phyloP scores from a whole-genome alignment of 768 basidiomycete species.

The Gloeopeniophorella convolvens region DNA sequence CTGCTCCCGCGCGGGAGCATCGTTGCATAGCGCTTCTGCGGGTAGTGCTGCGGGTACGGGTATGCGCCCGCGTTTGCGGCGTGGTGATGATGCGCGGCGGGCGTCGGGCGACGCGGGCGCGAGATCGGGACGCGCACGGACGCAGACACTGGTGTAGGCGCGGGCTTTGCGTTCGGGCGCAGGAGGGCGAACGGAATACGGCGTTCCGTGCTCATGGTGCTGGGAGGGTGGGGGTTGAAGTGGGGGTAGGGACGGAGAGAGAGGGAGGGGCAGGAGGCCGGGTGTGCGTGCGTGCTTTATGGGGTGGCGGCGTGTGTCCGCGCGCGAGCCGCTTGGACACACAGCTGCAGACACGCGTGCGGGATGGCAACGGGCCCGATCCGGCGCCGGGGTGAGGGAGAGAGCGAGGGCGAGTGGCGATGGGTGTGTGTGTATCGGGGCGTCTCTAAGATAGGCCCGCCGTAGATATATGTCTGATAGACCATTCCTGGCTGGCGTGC shows the following conservation, averaged over 20 bases:
- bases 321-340: conserved; percentile 8
- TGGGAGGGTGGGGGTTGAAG: neutral
- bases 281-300: conserved; percentile 13
- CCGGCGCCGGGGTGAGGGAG: conserved; percentile 8
- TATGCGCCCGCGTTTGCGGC: neutral
- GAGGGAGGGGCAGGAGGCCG: neutral
- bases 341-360: conserved; percentile 12
- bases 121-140: neutral
- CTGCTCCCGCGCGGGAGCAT: conserved; percentile 13
- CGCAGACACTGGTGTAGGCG: neutral
- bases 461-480: conserved; percentile 3
- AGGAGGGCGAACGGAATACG: conserved; percentile 9
- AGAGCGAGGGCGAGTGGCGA: too few species aligned
- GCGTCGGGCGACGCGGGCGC: conserved; percentile 13
- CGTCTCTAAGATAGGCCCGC: conserved; percentile 9
- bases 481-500: conserved; percentile 10
- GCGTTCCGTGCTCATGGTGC: conserved; percentile 14
- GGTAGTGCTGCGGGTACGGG: neutral
- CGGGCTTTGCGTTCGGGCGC: neutral
- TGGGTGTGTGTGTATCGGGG: too few species aligned
- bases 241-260: neutral
- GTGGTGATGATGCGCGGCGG: neutral
- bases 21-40: conserved; percentile 17
- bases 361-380: conserved; percentile 15
- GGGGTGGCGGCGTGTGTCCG: conserved; percentile 12